These are phyloP conservation scores for Trichoderma gracile DNA, from an alignment of 2,329 filamentous ascomycete species.

Conservation along the genomic window DNA sequence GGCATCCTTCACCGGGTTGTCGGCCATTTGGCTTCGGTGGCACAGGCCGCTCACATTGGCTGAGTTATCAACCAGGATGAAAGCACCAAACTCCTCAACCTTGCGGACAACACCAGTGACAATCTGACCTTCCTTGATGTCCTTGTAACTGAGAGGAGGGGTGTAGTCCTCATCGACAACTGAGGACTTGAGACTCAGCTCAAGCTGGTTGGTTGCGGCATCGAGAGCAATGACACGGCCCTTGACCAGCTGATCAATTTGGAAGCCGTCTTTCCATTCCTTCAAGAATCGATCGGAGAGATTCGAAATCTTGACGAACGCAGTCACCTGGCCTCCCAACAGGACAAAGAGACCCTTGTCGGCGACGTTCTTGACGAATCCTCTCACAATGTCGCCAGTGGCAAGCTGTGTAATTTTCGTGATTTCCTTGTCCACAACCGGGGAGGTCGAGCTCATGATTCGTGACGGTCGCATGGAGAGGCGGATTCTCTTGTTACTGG, in stretches of 20 bases:
- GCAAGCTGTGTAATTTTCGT: conserved; percentile 68
- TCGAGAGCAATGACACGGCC: conserved; percentile 80
- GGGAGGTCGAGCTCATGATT: conserved; percentile 80
- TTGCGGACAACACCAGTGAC: conserved; percentile 90
- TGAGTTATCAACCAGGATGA: conserved; percentile 85
- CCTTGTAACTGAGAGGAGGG: conserved; percentile 70
- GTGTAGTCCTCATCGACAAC: conserved; percentile 77
- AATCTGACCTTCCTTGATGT: conserved; percentile 75
- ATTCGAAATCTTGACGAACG: conserved; percentile 81
- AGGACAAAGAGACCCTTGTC: conserved; percentile 88
- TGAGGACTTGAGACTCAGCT: conserved; percentile 85
- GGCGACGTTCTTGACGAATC: conserved; percentile 87
- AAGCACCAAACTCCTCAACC: conserved; percentile 92
- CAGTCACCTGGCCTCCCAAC: conserved; percentile 77
- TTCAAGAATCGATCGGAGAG: conserved; percentile 90
- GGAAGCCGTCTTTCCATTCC: conserved; percentile 90
- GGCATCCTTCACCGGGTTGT: conserved; percentile 79
- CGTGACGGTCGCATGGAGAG: conserved; percentile 85
- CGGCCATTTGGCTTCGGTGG: conserved; percentile 89
- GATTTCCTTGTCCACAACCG: conserved; percentile 80
- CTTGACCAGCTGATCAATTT: conserved; percentile 86
- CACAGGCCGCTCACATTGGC: conserved; percentile 89
- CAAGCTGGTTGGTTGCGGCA: conserved; percentile 66
- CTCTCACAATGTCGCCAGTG: conserved; percentile 77
- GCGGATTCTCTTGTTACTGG: conserved; percentile 78